These are phyloP conservation scores for Cutaneotrichosporon mucoides DNA, from an alignment of 1,284 basidiomycete genomes.

Conservation along the genomic window DNA sequence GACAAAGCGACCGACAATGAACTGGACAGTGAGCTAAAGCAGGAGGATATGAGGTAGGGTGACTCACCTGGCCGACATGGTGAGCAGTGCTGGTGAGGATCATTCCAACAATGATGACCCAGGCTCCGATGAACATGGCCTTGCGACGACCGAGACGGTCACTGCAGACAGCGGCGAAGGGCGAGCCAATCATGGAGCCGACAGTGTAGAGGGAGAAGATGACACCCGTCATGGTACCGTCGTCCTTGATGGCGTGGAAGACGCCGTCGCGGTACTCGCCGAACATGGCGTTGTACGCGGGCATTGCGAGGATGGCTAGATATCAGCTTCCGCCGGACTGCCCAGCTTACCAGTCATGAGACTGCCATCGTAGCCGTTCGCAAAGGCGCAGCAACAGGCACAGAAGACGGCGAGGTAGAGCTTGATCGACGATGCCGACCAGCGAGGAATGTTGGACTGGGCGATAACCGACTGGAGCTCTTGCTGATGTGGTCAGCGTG, in stretches of 20 bases:
- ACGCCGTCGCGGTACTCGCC: not conserved
- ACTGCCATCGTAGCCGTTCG: constrained; percentile 34
- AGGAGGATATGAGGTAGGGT: constrained; percentile 5
- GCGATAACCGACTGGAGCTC: constrained; percentile 22
- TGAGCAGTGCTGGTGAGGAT: constrained; percentile 34
- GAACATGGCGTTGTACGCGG: constrained; percentile 26
- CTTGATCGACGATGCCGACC: constrained; percentile 19
- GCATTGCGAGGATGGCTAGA: constrained; percentile 18
- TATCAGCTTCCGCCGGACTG: constrained; percentile 2
- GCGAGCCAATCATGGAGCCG: constrained; percentile 22
- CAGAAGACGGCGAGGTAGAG: constrained; percentile 30
- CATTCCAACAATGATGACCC: constrained; percentile 50
- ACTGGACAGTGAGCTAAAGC: constrained; percentile 20
- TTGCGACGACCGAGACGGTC: constrained; percentile 56
- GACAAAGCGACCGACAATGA: constrained; percentile 47
- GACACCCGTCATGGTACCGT: constrained; percentile 22
- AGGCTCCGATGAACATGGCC: constrained; percentile 55
- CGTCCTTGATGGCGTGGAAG: constrained; percentile 1
- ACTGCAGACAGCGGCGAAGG: constrained; percentile 6
- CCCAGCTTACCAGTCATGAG: constrained; percentile 15
- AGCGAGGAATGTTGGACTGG: constrained; percentile 23
- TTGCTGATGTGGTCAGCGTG: constrained; percentile 6
- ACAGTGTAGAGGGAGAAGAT: constrained; percentile 34
- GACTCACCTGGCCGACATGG: constrained; percentile 11
- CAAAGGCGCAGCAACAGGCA: constrained; percentile 32